Base-by-base conservation (phyloP, 2,329 filamentous ascomycete species). In the Immersiporthe knoxdaviesiana region DNA sequence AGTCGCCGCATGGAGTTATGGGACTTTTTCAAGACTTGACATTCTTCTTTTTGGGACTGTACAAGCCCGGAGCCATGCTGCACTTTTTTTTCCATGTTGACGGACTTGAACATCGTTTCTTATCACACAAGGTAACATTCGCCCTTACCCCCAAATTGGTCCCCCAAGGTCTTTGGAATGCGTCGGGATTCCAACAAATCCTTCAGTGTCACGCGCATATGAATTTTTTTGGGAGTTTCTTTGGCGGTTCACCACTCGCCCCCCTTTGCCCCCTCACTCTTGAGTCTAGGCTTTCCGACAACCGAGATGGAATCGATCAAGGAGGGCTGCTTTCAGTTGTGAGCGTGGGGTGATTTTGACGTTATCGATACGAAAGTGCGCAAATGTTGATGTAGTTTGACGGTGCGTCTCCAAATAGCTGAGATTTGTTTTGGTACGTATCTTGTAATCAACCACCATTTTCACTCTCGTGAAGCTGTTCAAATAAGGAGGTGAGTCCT, bases 381-480 rank as follows among this genome's bases (percentile, higher is more conserved):
- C 35, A 16, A 65, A 32, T 65, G 59, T 67, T 67, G 44, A 35
- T 10, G 50, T 58, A 35, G 2, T 18, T 58, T 30, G 56, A 18
- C 24, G 37, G 27, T 24, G 4, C 18, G 44, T 39, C 32, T 8
- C 24, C 58, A 44, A 35, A 12, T 37, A 58, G 59, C 62, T 44
- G 59, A 54, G 41, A 52, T 44, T 32, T 3, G 7, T 47, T 66
- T 16, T 47, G 18, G 24, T n/a, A 62, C 21, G 39, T 69, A 60
- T 59, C 64, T 63, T 30, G 39, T 41, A 47, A 62, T 52, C 64
- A 60, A 66, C 41, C n/a, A 18, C 39, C 8, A 52, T 16, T 61
- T 69, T 59, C 59, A 63, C 58, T 21, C 66, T 64, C 32, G 24
- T 41, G 32, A 59, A 59, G 18, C 56, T 59, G n/a, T 58, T 30